phyloP scores from a whole-genome alignment of 1,284 basidiomycete species.

The Rhodotorula sp. region DNA sequence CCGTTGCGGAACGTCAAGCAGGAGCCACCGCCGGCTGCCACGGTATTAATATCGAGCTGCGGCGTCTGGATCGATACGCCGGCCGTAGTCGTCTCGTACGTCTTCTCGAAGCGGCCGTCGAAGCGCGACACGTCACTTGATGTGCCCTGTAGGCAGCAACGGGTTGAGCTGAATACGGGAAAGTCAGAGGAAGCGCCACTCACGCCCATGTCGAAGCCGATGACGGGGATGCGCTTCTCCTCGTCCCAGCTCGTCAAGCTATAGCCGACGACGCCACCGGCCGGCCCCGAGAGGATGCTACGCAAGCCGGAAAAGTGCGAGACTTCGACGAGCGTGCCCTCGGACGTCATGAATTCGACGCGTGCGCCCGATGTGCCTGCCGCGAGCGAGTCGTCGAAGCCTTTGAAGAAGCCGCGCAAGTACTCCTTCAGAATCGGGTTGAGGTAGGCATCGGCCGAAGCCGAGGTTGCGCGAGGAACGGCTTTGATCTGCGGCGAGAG shows the following conservation, averaged over 20 bases:
- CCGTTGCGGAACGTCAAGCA: conserved; percentile 78
- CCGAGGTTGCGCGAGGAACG: conserved; percentile 86
- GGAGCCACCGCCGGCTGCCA: conserved; percentile 81
- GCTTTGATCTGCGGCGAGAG: conserved; percentile 71
- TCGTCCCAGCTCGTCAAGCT: conserved; percentile 80
- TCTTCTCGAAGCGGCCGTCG: conserved; percentile 79
- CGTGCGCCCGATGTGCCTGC: conserved; percentile 53
- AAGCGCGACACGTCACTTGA: conserved; percentile 61
- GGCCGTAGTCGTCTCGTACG: conserved; percentile 88
- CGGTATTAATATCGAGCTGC: conserved; percentile 61
- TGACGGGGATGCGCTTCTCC: conserved; percentile 65
- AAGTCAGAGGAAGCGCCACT: no score
- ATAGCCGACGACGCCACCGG: conserved; percentile 85
- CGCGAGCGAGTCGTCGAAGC: conserved; percentile 74
- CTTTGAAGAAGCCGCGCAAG: conserved; percentile 61
- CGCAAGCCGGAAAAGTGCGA: conserved; percentile 83
- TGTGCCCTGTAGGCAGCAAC: no score
- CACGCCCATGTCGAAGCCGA: conserved; percentile 58
- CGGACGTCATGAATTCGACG: conserved; percentile 75
- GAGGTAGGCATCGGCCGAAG: conserved; percentile 89
- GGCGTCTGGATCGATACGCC: conserved; percentile 85
- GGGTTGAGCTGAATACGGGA: no score
- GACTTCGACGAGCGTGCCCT: conserved; percentile 84
- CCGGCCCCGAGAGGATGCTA: conserved; percentile 82
- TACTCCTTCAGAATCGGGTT: conserved; percentile 54